Evolutionary conservation across 495 filamentous ascomycete species (phyloP).

Genomic region (Aspergillus mulundensis): DNA sequence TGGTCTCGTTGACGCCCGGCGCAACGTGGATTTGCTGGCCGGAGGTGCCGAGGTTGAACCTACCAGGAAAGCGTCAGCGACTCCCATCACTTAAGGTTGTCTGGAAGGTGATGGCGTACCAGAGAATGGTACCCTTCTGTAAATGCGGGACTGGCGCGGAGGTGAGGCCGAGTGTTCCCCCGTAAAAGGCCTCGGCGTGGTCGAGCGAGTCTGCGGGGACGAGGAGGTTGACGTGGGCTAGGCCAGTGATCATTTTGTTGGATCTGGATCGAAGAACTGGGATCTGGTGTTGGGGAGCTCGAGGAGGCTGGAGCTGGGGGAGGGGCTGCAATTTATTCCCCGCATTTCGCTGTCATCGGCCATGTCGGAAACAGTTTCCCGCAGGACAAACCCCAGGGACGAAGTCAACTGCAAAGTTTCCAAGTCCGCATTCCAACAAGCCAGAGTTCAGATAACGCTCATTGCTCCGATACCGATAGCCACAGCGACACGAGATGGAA

Average conservation of each 20-base stretch:
- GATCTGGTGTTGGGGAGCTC: neutral
- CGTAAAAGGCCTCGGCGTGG: conserved; percentile 54
- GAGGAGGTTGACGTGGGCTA: conserved; percentile 59
- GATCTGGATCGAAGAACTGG: neutral
- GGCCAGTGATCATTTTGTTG: conserved; percentile 51
- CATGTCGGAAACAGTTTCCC: conserved; percentile 8
- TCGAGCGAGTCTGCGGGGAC: conserved; percentile 51
- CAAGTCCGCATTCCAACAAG: too few relatives aligned
- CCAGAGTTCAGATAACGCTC: too few relatives aligned
- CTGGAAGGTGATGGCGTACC: conserved; percentile 26
- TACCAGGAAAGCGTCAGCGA: conserved; percentile 7
- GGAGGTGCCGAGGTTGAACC: conserved; percentile 49
- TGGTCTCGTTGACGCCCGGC: conserved; percentile 45
- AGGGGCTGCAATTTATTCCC: neutral
- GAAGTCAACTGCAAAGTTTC: too few relatives aligned
- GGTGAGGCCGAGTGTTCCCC: conserved; percentile 47
- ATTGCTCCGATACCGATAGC: too few relatives aligned
- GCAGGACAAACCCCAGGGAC: neutral
- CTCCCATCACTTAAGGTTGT: too few relatives aligned
- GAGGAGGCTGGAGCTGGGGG: neutral
- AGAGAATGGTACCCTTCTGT: conserved; percentile 47
- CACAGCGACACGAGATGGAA: too few relatives aligned
- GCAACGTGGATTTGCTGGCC: conserved; percentile 60
- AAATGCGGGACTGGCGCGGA: conserved; percentile 46
- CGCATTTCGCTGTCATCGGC: conserved; percentile 2